Base-by-base conservation (phyloP, 768 basidiomycete species). In the Clitopilus passeckerianus region DNA sequence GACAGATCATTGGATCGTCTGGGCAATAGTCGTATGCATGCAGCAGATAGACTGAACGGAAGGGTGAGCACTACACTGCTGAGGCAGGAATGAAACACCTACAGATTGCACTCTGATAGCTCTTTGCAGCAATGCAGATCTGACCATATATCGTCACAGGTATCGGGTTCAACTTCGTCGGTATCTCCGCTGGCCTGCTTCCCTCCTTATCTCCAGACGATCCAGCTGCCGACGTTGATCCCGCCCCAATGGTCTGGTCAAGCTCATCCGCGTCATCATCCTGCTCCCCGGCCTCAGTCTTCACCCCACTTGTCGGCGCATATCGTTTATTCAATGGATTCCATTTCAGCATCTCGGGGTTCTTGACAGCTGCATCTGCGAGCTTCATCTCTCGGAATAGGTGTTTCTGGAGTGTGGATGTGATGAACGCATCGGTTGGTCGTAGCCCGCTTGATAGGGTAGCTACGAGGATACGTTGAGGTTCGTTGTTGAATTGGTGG, bases 21-120 rank as follows among this genome's bases (percentile, higher is more conserved):
- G 85, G 88, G 60, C 85, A 87, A 65, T 92, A 83, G 63, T 95
- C 93, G 70, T 92, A 92, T 0, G 93, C 93, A 65, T 93, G 89
- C 52, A 98, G 73, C 34, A 95, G 75, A 68, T 98, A 98, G 71
- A 91, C 95, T 98, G 64, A 63, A n/a, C 23, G 60, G 23, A 2
- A 54, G 52, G 20, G 12, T 33, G 18, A 23, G 53, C 34, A 18
- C 16, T 53, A 46, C 53, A 20, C 10, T 55, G 27, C 54, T 33
- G 20, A 15, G 57, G 27, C 44, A 43, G 24, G 16, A 54, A 53
- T 16, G n/a, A 16, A 23, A 20, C 0, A 77, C 92, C 65, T 64
- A 96, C 95, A 95, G 56, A 95, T 85, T 5, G 94, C 91, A 65
- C 90, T 91, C 67, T 97, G 93, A 70, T 89, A 95, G 65, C 91